Evolutionary conservation across 768 basidiomycete genomes (phyloP).

Genomic region (Agrocybe pediades): DNA sequence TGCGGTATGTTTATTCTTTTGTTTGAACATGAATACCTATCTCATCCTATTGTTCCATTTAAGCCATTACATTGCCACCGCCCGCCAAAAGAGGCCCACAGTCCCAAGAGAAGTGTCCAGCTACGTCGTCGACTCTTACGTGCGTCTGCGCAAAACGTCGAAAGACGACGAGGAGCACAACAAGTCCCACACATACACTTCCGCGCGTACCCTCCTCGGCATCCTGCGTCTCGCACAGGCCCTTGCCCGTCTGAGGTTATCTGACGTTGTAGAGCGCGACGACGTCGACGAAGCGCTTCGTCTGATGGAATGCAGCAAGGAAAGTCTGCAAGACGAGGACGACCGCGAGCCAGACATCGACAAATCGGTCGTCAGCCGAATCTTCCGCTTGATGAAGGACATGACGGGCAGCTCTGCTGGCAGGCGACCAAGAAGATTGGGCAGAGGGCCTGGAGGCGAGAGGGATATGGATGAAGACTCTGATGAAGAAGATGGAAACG

Average conservation of each 20-base stretch:
- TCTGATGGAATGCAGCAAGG: constrained; percentile 96
- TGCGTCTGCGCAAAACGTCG: constrained; percentile 89
- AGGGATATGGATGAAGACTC: constrained; percentile 72
- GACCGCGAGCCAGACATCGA: constrained; percentile 73
- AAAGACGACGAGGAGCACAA: constrained; percentile 89
- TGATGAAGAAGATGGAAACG: constrained; percentile 68
- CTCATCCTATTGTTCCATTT: constrained; percentile 8
- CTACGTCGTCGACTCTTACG: constrained; percentile 95
- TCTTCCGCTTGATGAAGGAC: constrained; percentile 88
- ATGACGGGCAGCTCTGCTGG: constrained; percentile 58
- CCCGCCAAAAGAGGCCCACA: constrained; percentile 85
- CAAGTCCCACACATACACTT: constrained; percentile 92
- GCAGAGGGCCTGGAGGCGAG: constrained; percentile 70
- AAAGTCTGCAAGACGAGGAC: constrained; percentile 81
- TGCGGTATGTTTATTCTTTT: constrained; percentile 61
- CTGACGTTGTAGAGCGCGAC: constrained; percentile 73
- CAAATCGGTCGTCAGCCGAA: constrained; percentile 77
- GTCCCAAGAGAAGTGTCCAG: constrained; percentile 87
- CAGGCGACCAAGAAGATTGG: constrained; percentile 49
- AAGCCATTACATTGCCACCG: constrained; percentile 94
- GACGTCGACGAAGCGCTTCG: constrained; percentile 98
- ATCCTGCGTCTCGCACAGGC: constrained; percentile 94
- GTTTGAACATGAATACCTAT: background rate
- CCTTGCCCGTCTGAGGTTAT: constrained; percentile 87
- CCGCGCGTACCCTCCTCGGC: constrained; percentile 92